Base-by-base conservation (phyloP, 495 filamentous ascomycete species). In the Jackrogersella multiformis region DNA sequence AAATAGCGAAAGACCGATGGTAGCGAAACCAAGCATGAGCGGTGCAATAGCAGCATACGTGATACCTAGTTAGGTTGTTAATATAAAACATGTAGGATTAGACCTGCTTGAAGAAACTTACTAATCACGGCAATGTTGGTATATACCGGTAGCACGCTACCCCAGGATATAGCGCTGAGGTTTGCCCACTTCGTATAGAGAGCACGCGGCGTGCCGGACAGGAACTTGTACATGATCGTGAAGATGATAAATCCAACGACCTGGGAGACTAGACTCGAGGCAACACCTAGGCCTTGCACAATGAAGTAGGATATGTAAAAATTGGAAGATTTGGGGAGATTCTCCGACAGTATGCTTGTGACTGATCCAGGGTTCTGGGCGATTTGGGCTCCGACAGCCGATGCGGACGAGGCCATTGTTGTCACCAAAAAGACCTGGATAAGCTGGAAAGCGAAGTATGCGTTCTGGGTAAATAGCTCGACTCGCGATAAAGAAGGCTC, bases 281-380 rank as follows among this genome's bases (percentile, higher is more conserved):
- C 89, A 69, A 97, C 86, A n/a, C 89, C 90, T 60, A 99, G 78
- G 48, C 95, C 95, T 77, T 97, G 94, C 24, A 99, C 83, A 69
- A 97, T 89, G 73, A 99, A 94, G 80, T 96, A 99, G 0, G 91
- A 90, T 52, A 98, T 90, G 79, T 96, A 99, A 77, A 99, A 93
- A 79, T 96, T 97, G 67, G 93, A 93, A 2, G 91, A 86, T 54
- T 82, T 87, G 7, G 95, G 95, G 9, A 98, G 78, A 59, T 90
- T 90, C 13, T 80, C 68, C 12, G 95, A 89, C 9, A 99, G 84
- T 53, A 97, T 78, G 5, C 57, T 79, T 0, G 91, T 80, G 23
- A 84, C 88, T 6, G 71, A 75, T 2, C 73, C 66, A 5, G 95
- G 96, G 2, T 91, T 64, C 0, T 87, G 24, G 39, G 85, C 80